Base-by-base conservation (phyloP, 805 yeast species). In the Saccharomycopsis fermentans region DNA sequence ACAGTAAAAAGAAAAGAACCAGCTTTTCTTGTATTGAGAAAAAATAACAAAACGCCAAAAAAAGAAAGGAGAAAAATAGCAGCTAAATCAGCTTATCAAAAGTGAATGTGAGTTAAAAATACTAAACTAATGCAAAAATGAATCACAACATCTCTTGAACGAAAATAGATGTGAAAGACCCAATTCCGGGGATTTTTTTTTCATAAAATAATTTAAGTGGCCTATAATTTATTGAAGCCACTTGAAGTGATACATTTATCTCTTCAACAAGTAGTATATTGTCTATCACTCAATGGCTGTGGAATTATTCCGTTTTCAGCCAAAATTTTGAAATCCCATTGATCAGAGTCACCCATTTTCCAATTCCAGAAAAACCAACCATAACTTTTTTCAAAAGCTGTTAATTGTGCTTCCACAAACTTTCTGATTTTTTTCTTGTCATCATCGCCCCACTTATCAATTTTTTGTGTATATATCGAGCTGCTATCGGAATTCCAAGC, bases 341-440 rank as follows among this genome's bases (percentile, higher is more conserved):
- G 89, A 32, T 80, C 73, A 1, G 86, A 80, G 58, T 72, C 67
- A 64, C 84, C 90, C 1, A 88, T 83, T 67, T 83, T 84, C 73
- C 78, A 84, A 64, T 83, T 81, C 90, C 90, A 85, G 65, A 83
- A 84, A 48, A 84, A 79, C 81, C 84, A 84, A 0, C 90, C 90
- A n/a, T 71, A 70, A 55, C 71, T 60, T 11, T 68, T 65, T 29
- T 71, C 73, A 66, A 76, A 84, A 24, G 80, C 74, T 52, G 81
- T 80, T 55, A 84, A 66, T 65, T 85, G 90, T 50, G 79, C 81
- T 65, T 84, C 88, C 36, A 84, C 74, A 61, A 77, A 78, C 65
- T 74, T 77, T 58, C 88, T 72, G 6, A 80, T 77, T 48, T 79
- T 70, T 1, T 63, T 65, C 60, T 71, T 77, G 54, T 78, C 76